Percentiles rank a stretch among this genome's conserved stretches.
Conservation (phyloP, 2,329 filamentous ascomycete genomes). For the Diaporthe velutina region DNA sequence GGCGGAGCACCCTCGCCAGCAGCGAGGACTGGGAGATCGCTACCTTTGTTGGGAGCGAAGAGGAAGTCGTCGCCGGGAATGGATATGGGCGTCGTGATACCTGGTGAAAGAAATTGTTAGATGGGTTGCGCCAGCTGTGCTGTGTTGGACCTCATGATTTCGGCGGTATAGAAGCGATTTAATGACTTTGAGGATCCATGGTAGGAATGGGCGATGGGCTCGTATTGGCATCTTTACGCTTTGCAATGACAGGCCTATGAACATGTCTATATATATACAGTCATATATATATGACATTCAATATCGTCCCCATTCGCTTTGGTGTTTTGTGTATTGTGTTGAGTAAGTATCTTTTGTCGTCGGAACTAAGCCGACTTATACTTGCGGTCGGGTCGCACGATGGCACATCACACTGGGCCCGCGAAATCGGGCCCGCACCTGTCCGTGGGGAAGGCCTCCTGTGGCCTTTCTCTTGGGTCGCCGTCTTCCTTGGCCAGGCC, state of each 20-base stretch:
- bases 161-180: neutral
- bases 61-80: conserved; percentile 37
- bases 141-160: conserved; percentile 24
- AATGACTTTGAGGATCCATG: neutral
- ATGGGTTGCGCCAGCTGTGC: conserved; percentile 38
- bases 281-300: neutral
- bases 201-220: conserved; percentile 12
- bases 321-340: too few relatives aligned
- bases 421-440: neutral
- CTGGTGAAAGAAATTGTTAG: conserved; percentile 2
- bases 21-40: conserved; percentile 38
- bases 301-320: neutral
- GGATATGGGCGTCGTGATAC: conserved; percentile 22
- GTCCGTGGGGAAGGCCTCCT: neutral
- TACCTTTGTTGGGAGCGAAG: conserved; percentile 37
- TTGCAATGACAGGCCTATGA: conserved; percentile 25
- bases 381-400: neutral
- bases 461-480: neutral
- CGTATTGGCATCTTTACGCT: conserved; percentile 9
- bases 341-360: neutral
- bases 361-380: neutral
- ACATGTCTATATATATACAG: neutral
- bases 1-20: conserved; percentile 1
- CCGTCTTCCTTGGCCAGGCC: neutral
- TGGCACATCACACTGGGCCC: neutral